phyloP scores from a whole-genome alignment of 2,329 filamentous ascomycete species.

The Setomelanomma holmii region DNA sequence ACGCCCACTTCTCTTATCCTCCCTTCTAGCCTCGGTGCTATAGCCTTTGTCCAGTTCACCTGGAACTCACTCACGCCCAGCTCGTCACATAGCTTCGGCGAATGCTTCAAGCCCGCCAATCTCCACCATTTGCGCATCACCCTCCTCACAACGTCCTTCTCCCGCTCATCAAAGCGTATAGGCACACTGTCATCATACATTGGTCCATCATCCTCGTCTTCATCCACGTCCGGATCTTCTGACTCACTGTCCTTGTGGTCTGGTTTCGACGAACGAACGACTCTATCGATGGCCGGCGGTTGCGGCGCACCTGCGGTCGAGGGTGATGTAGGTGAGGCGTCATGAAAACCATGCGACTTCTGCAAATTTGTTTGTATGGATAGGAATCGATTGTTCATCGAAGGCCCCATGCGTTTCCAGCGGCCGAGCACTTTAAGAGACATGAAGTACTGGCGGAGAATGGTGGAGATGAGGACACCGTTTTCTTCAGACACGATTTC shows the following conservation, averaged over 20 bases:
- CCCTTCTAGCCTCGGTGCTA: conserved; percentile 79
- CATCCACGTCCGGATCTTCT: conserved; percentile 44
- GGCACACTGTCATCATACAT: conserved; percentile 57
- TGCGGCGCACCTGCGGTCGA: conserved; percentile 9
- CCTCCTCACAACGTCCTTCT: conserved; percentile 70
- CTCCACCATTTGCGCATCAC: conserved; percentile 77
- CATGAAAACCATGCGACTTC: conserved; percentile 58
- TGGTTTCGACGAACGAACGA: conserved; percentile 13
- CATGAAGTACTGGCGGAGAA: conserved; percentile 92
- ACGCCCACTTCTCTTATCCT: conserved; percentile 62
- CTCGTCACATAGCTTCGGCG: conserved; percentile 59
- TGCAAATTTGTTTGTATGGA: conserved; percentile 69
- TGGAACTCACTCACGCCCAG: conserved; percentile 66
- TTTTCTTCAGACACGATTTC: conserved; percentile 86
- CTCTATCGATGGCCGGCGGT: conserved; percentile 19
- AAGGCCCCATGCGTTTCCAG: conserved; percentile 75
- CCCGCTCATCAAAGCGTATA: conserved; percentile 36
- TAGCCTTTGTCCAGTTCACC: conserved; percentile 78
- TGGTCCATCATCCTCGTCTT: conserved; percentile 48
- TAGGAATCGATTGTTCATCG: conserved; percentile 70
- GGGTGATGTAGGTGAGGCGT: conserved; percentile 40
- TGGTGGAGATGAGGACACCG: conserved; percentile 83
- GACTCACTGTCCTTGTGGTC: conserved; percentile 24
- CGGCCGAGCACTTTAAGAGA: conserved; percentile 79
- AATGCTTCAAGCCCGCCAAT: conserved; percentile 66